Evolutionary conservation across 495 filamentous ascomycete genomes (phyloP), one percentile per base, ranked within the genome.

Genomic region (Xylaria intraflava): DNA sequence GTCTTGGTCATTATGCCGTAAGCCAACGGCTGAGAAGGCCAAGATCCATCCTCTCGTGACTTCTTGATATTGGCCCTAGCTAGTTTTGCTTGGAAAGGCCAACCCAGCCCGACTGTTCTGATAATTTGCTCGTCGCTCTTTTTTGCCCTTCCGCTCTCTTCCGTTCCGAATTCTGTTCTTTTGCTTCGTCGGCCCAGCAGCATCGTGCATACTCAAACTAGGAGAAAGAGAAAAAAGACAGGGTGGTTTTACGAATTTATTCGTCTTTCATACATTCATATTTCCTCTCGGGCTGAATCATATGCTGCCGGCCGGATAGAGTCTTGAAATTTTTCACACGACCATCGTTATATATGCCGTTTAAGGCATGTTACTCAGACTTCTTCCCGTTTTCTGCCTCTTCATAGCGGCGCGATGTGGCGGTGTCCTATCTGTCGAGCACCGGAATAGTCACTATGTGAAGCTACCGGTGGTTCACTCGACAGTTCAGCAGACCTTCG

Each of bases 401-500:
- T 56, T 71, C 33, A 17, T 71, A 48, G 63, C 65, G 35, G 51
- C 65, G 55, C 62, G 44, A 46, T 64, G 41, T 31, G 23, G 60
- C 47, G 44, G 56, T 52, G 58, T 42, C 29, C 46, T 65, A 31
- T 49, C 62, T 46, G 31, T 64, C 27, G 52, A 62, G 43, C 56
- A 59, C 56, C 59, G 50, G 23, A 55, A 36, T 48, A 42, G 49
- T 43, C 56, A 65, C 51, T 76, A 68, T 46, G 58, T 76, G 27
- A 74, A 73, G 52, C 39, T 78, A 36, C 72, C 72, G 31, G 62
- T 78, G 48, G 65, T 78, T 46, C 73, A 78, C 50, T 74, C 71
- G 27, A 73, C 70, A 17, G 75, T 74, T 44, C 58, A 62, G 35
- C 51, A 65, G 29, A 59, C 69, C 51, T 75, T 76, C 47, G 60